Evolutionary conservation across 164 flowering plant genomes (phyloP), one percentile per base, ranked within the genome.

Genomic region (Umbilicus rupestris): DNA sequence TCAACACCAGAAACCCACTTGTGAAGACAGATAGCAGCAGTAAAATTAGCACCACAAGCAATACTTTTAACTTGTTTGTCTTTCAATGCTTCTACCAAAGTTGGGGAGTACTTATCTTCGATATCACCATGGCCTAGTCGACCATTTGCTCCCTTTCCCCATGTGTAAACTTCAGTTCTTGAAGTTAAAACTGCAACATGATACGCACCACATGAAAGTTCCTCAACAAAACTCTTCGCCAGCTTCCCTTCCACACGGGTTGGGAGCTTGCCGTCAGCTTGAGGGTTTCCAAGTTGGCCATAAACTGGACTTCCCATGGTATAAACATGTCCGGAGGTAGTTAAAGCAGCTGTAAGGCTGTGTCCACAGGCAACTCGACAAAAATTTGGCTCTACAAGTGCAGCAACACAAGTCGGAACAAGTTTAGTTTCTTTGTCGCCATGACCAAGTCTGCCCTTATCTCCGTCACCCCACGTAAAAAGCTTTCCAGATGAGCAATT

Each of bases 101-200:
- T 74, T 49, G 98, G 98, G 37, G 80, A 70, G 69, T 81, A 85
- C 72, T 78, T 82, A 79, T 94, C 98, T 75, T 89, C 97, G 41
- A 74, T 77, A 77, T 91, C 97, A 31, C 97, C 97, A 75, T 94
- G 99, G 71, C 99, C 99, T 64, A 91, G 71, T 55, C 95, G 80
- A 52, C 98, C 99, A 80, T 94, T 94, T 66, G 95, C 90, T 66
- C 99, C 99, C 68, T 94, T 94, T 0, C 99, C 99, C 99, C 99
- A 94, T 55, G 95, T 89, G 74, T 91, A 94, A 72, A 94, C 99
- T 85, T 94, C 99, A 46, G 92, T 89, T 83, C 82, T 88, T 66
- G 93, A 91, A 68, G 99, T 94, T 78, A 94, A 80, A 55, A 85
- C 96, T 39, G 90, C 90, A 77, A 94, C 93, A 75, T 94, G 99